phyloP scores from a whole-genome alignment of 768 basidiomycete genomes.

The Austroboletus eburneus region DNA sequence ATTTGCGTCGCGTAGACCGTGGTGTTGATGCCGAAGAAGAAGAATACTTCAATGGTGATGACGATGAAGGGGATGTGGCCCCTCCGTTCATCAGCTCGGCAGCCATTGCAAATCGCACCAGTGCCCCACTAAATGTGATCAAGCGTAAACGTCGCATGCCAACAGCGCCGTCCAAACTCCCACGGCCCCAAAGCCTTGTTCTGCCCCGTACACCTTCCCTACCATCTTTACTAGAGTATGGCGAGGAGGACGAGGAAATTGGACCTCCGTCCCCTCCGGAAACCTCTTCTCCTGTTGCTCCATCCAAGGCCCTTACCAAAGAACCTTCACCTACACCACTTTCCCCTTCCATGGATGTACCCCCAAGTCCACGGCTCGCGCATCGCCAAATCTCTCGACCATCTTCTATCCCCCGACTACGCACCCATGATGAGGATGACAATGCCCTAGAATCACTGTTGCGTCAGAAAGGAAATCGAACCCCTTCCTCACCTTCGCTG shows the following conservation, averaged over 20 bases:
- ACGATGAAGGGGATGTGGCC: slow-evolving; percentile 61
- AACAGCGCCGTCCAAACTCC: slow-evolving; percentile 42
- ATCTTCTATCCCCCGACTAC: slow-evolving; percentile 45
- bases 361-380: slow-evolving; percentile 36
- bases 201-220: slow-evolving; percentile 50
- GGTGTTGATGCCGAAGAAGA: slow-evolving; percentile 78
- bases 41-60: slow-evolving; percentile 88
- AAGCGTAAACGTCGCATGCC: slow-evolving; percentile 59
- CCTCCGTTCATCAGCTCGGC: slow-evolving; percentile 30
- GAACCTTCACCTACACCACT: slow-evolving; percentile 23
- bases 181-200: slow-evolving; percentile 39
- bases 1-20: slow-evolving; percentile 41
- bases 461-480: slow-evolving; percentile 30
- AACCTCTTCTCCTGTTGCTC: slow-evolving; percentile 6
- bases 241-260: slow-evolving; percentile 59
- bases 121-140: slow-evolving; percentile 35
- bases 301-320: slow-evolving; percentile 12
- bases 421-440: slow-evolving; percentile 46
- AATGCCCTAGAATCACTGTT: slow-evolving; percentile 54
- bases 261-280: slow-evolving; percentile 16
- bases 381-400: slow-evolving; percentile 36
- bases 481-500: slow-evolving; percentile 37
- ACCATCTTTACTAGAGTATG: slow-evolving; percentile 70
- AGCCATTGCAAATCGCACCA: slow-evolving; percentile 23
- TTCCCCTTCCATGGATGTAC: slow-evolving; percentile 33